Evolutionary conservation across 2,329 filamentous ascomycete species (phyloP), one percentile per base, ranked within the genome.

Genomic region (Kalaharituber pfeilii): DNA sequence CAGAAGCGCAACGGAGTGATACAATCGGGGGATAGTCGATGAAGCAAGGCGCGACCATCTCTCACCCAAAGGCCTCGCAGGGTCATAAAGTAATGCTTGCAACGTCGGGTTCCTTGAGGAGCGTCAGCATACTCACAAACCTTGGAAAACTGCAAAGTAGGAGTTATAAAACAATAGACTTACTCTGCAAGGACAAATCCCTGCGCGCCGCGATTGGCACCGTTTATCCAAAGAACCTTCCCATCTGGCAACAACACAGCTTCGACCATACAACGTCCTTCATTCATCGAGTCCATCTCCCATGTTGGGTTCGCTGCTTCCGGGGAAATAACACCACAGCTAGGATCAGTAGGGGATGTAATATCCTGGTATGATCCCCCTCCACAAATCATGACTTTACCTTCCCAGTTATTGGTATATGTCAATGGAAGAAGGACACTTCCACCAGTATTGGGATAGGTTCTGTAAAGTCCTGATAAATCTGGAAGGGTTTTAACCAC

Each of bases 281-380:
- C 69, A 5, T 75, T 75, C 76, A 79, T 79, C 11, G 69, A 66
- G 59, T 78, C 76, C 69, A 79, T 71, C 55, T 76, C 70, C 76
- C 76, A 79, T 15, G 63, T 64, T 27, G 76, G 69, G 56, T 72
- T 66, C 30, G 66, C 58, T 50, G 68, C 68, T 42, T 77, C 68
- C 36, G 76, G 76, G 58, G 69, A 66, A 57, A 79, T 76, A 36
- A 74, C 71, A 55, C 76, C 76, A 64, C 76, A 79, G 36, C 72
- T 78, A 26, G 73, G 66, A 62, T 80, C 77, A 13, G 72, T 76
- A n/a, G 75, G 76, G 25, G 75, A 75, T 50, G 70, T 71, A 52
- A 78, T 72, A 59, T 77, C 76, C 65, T 79, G 76, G 62, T 77
- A 78, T 49, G 75, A 72, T 54, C 77, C 77, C 42, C 75, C 75